Evolutionary conservation across 2,329 filamentous ascomycete genomes (phyloP).

Genomic region (Penicillium sp.): DNA sequence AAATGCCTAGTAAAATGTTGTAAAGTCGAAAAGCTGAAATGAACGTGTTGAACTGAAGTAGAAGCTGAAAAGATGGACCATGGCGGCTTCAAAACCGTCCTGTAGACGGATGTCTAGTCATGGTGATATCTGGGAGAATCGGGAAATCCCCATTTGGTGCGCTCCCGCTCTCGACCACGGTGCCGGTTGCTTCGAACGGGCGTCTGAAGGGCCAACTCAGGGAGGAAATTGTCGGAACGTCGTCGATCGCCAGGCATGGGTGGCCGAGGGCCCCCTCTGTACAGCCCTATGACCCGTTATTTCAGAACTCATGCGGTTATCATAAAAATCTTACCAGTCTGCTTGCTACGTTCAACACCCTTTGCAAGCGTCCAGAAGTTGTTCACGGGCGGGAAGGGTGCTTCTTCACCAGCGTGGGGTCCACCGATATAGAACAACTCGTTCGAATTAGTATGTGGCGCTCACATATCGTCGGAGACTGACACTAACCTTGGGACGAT

Average conservation of each 20-base stretch:
- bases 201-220: neutral
- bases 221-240: neutral
- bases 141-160: neutral
- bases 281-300: neutral
- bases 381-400: constrained; percentile 10
- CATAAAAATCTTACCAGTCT: constrained; percentile 3
- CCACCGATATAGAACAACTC: constrained; percentile 56
- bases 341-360: constrained; percentile 9
- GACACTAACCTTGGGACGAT: constrained; percentile 72
- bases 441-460: constrained; percentile 23
- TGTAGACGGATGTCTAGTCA: too few species aligned
- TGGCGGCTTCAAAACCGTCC: too few species aligned
- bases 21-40: too few species aligned
- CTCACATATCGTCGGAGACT: neutral
- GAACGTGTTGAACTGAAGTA: too few species aligned
- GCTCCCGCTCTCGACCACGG: neutral
- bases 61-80: too few species aligned
- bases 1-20: too few species aligned
- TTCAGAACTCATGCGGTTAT: neutral
- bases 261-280: neutral
- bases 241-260: neutral
- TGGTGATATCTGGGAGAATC: neutral
- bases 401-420: constrained; percentile 2
- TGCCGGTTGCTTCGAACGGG: neutral
- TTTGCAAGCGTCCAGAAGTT: constrained; percentile 14